A percentile compares a stretch with the other conserved stretches of the same genome.
Evolutionary conservation across 371 early-diverging fungal species (phyloP).

Genomic region (Circinella minor): DNA sequence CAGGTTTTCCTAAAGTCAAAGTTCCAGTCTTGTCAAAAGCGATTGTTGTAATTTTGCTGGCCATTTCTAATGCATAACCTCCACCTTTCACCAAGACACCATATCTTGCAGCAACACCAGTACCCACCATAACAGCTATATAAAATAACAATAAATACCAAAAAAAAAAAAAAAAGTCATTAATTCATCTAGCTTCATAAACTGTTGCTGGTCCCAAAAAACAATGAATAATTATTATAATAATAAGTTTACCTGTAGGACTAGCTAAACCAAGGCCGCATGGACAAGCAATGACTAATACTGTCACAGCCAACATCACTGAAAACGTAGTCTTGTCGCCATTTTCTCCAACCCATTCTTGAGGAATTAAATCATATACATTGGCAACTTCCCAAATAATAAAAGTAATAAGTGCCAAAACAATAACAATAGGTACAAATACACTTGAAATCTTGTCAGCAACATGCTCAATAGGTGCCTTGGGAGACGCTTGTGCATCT

Average conservation of each 20-base stretch:
- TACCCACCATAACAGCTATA: conserved; percentile 88
- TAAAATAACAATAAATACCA: background rate
- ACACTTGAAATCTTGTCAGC: conserved; percentile 69
- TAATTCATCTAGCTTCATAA: background rate
- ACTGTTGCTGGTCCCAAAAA: background rate
- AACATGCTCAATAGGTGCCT: conserved; percentile 67
- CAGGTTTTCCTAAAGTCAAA: conserved; percentile 69
- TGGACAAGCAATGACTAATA: conserved; percentile 77
- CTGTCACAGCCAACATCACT: conserved; percentile 59
- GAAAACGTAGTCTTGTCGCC: conserved; percentile 46
- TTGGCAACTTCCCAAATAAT: conserved; percentile 59
- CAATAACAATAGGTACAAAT: conserved; percentile 64
- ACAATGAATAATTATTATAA: background rate
- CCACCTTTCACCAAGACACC: conserved; percentile 64
- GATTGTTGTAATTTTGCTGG: conserved; percentile 90
- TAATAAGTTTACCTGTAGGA: conserved; percentile 64
- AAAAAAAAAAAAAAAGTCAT: background rate
- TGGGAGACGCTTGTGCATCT: conserved; percentile 71
- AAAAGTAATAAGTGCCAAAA: conserved; percentile 59
- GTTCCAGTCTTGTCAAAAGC: conserved; percentile 94
- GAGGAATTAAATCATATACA: conserved; percentile 42
- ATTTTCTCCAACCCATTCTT: conserved; percentile 46
- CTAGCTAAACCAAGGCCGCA: conserved; percentile 78
- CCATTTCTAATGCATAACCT: conserved; percentile 62
- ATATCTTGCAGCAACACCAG: conserved; percentile 79